Percentiles rank a stretch among this genome's conserved stretches.
Conservation (phyloP, 768 basidiomycete species). For the Clavaria fumosa region DNA sequence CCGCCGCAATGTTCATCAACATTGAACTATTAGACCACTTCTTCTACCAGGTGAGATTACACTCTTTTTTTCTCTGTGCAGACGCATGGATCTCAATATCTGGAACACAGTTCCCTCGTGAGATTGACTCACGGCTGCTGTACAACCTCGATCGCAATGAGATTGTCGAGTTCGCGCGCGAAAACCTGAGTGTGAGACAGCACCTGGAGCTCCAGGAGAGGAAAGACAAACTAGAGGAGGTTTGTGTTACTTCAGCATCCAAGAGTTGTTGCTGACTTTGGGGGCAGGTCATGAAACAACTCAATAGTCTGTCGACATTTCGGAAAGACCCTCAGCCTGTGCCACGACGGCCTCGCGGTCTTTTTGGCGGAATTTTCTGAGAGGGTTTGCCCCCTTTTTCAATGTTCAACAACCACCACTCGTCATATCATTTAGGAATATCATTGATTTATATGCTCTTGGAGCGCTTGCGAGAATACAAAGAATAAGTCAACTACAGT, state of each 20-base stretch:
- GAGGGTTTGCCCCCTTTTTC: no score
- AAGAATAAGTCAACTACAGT: not conserved
- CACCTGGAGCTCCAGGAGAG: constrained; percentile 93
- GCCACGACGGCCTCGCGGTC: constrained; percentile 57
- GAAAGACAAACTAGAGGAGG: constrained; percentile 96
- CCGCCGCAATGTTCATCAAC: constrained; percentile 96
- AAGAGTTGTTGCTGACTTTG: constrained; percentile 3
- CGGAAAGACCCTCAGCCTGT: constrained; percentile 68
- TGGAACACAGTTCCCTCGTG: constrained; percentile 70
- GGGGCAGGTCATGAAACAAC: constrained; percentile 79
- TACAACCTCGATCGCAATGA: constrained; percentile 89
- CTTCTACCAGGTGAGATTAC: constrained; percentile 93
- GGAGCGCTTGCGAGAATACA: not conserved
- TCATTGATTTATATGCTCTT: not conserved
- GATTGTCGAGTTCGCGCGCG: constrained; percentile 82
- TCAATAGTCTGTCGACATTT: constrained; percentile 81
- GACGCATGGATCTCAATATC: constrained; percentile 5
- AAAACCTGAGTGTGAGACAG: constrained; percentile 77
- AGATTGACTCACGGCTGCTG: constrained; percentile 86
- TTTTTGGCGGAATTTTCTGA: constrained; percentile 67
- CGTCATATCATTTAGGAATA: no score
- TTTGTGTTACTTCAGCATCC: constrained; percentile 13
- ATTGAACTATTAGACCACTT: constrained; percentile 97
- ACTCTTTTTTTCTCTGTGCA: no score
- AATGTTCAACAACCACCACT: no score